A percentile compares a stretch with the other conserved stretches of the same genome.
Evolutionary conservation across 2,329 filamentous ascomycete genomes (phyloP).

Genomic region (Gyromitra esculenta): DNA sequence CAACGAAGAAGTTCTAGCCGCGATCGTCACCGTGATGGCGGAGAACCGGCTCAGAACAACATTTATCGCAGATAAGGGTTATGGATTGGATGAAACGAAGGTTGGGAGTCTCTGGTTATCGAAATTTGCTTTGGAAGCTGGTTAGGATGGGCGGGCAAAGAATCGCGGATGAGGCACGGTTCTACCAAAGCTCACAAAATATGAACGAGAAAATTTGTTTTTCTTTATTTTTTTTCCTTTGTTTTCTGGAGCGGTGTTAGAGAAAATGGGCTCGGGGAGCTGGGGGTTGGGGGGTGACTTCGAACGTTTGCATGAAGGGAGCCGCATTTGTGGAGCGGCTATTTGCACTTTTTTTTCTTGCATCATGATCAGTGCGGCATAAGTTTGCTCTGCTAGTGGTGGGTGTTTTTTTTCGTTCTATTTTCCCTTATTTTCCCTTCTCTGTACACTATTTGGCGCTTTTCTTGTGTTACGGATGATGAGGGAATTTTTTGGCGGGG

Average conservation of each 20-base stretch:
- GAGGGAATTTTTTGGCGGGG: constrained; percentile 41
- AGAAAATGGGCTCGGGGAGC: constrained; percentile 25
- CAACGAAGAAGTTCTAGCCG: constrained; percentile 53
- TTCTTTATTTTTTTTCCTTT: constrained; percentile 18
- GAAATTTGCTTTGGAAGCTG: constrained; percentile 3
- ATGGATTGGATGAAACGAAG: constrained; percentile 1
- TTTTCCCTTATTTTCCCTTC: constrained; percentile 10
- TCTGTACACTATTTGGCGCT: constrained; percentile 34
- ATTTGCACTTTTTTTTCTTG: constrained; percentile 33
- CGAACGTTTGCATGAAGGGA: constrained; percentile 28
- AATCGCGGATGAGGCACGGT: constrained; percentile 10
- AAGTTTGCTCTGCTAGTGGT: not conserved
- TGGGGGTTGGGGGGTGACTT: constrained; percentile 14
- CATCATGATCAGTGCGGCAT: constrained; percentile 4
- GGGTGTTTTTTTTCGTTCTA: constrained; percentile 6
- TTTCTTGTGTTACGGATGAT: constrained; percentile 17
- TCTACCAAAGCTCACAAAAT: constrained; percentile 11
- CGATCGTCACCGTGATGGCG: constrained; percentile 51
- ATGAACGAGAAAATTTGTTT: constrained; percentile 33
- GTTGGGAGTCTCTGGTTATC: constrained; percentile 4
- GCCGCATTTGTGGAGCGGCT: constrained; percentile 23
- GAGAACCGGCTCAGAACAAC: constrained; percentile 50
- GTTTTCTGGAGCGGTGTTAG: constrained; percentile 27
- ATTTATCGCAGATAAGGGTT: constrained; percentile 52
- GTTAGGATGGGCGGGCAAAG: constrained; percentile 19